Conservation (phyloP, 2,329 filamentous ascomycete species). For the Arthrobotrys conoides region DNA sequence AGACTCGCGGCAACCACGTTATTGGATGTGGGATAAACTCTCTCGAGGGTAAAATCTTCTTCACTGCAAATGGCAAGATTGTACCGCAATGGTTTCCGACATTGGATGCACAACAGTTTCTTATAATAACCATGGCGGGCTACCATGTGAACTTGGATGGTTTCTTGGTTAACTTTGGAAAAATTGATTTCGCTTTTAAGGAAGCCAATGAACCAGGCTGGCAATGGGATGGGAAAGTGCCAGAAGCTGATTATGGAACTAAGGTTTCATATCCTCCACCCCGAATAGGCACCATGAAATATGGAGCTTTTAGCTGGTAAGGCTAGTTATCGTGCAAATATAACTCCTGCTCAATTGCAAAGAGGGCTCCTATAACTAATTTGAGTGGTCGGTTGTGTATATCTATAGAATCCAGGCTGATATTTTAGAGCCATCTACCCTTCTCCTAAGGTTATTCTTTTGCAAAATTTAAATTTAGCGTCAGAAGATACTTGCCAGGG, state of each 20-base stretch:
- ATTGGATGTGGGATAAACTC: constrained; percentile 37
- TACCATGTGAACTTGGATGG: not conserved
- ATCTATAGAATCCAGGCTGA: no score
- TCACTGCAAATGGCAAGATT: constrained; percentile 31
- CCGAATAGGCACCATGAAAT: no score
- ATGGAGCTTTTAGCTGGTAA: no score
- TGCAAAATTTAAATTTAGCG: no score
- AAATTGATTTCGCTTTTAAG: constrained; percentile 2
- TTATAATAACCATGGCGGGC: not conserved
- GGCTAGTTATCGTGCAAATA: no score
- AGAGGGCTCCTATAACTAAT: no score
- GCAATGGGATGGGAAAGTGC: constrained; percentile 8
- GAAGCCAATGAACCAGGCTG: not conserved
- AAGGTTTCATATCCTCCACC: no score
- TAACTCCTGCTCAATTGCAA: no score
- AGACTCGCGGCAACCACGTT: not conserved
- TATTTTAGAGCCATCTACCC: no score
- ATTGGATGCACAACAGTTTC: not conserved
- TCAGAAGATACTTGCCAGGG: no score
- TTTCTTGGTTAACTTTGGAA: constrained; percentile 28
- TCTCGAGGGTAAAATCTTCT: constrained; percentile 23
- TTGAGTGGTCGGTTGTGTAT: no score
- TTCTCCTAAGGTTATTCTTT: no score
- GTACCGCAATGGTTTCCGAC: not conserved
- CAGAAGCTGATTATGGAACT: not conserved